Evolutionary conservation across 2,329 filamentous ascomycete species (phyloP), one percentile per base, ranked within the genome.

Genomic region (Mycocentrospora acerina): DNA sequence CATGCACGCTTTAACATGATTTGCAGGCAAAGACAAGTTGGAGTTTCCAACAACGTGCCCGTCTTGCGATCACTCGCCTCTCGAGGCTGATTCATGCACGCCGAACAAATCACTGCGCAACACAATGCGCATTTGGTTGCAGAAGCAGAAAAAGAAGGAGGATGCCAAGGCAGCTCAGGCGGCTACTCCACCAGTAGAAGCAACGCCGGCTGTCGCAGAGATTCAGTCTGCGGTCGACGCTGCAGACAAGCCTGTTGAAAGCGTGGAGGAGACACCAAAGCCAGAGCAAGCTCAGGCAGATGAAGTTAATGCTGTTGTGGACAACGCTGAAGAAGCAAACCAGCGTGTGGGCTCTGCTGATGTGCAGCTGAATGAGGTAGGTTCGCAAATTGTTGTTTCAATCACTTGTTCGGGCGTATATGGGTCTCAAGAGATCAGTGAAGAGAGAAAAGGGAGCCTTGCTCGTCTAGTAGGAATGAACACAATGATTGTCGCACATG

Each of bases 101-200:
- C 82, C 88, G 2, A 88, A 95, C 67, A 96, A 95, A 65, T 83
- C 86, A 18, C 75, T 97, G n/a, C 85, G 93, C 51, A 93, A 88
- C 17, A 98, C 93, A 2, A 85, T 97, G 52, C 86, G 88, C 54
- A 88, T 93, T 10, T 98, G 95, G 61, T 71, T 98, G 32, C 87
- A 90, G 58, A 95, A 95, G 67, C 95, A 94, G 76, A 95, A 94
- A 69, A 69, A 69, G 46, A 66, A 73, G 60, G 62, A 64, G 37
- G 60, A 62, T 24, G 57, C 55, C 13, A 67, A 64, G 38, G 58
- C 64, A 5, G 51, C 59, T 15, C 56, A 62, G 42, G 55, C 49
- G 10, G 46, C 58, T 32, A 59, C 62, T 13, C 57, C 60, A 11
- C 48, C 48, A 27, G 51, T 45, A 15, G 58, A 59, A 16, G 39